Percentiles rank a stretch among this genome's conserved stretches.
Conservation (phyloP, 2,329 filamentous ascomycete genomes). For the Neopestalotiopsis clavispora region DNA sequence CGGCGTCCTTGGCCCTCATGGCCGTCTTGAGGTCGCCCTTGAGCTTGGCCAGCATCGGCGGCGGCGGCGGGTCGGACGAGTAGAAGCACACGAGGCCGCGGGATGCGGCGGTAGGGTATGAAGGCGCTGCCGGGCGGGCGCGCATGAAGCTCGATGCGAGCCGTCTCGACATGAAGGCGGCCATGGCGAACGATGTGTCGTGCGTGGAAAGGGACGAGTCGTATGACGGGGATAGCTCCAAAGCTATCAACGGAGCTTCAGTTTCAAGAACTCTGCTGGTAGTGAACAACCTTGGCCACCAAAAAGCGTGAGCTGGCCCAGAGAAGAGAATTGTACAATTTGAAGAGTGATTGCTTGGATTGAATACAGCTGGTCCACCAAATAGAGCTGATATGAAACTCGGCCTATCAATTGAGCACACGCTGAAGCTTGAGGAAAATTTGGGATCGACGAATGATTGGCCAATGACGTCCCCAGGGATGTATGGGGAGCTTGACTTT, state of each 20-base stretch:
- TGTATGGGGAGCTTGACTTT: no score
- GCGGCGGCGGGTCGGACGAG: conserved; percentile 38
- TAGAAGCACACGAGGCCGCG: conserved; percentile 23
- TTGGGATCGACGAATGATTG: no score
- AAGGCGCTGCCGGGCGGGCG: conserved; percentile 23
- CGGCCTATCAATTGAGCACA: no score
- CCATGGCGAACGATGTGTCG: conserved; percentile 24
- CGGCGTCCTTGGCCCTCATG: conserved; percentile 68
- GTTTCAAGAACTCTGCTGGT: background rate
- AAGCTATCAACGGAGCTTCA: background rate
- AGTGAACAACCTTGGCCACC: background rate
- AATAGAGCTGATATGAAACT: no score
- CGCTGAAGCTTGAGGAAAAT: no score
- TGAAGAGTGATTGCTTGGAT: no score
- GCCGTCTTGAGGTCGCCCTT: conserved; percentile 68
- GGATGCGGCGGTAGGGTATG: conserved; percentile 8
- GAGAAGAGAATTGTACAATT: no score
- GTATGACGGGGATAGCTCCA: background rate
- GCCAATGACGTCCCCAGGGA: no score
- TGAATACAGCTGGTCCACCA: no score
- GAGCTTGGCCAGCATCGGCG: conserved; percentile 50
- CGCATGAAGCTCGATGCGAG: conserved; percentile 29
- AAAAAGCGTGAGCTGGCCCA: background rate
- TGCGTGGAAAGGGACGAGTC: background rate
- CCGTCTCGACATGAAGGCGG: conserved; percentile 29